phyloP scores from a whole-genome alignment of 2,329 filamentous ascomycete species.

The Dactylellina sp. region DNA sequence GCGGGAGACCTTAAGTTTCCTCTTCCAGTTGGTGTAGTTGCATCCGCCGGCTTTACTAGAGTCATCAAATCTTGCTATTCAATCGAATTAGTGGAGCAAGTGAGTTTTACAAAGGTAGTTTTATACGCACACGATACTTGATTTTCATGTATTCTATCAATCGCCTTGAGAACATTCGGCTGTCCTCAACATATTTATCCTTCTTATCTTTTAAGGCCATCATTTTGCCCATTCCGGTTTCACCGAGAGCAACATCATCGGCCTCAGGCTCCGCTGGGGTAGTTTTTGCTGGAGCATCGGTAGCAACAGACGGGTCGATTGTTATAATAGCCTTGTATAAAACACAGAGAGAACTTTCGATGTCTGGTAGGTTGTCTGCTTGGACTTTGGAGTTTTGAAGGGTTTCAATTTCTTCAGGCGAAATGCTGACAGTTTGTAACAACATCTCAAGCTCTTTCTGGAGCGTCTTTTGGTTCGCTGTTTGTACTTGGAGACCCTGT shows the following conservation, averaged over 20 bases:
- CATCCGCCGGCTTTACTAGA: constrained; percentile 60
- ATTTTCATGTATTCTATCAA: constrained; percentile 84
- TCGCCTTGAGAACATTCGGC: constrained; percentile 79
- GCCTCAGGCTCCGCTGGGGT: constrained; percentile 56
- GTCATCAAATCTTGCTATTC: constrained; percentile 53
- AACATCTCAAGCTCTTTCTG: constrained; percentile 88
- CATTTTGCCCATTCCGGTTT: constrained; percentile 82
- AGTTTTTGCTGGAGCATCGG: constrained; percentile 70
- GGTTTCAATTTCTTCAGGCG: constrained; percentile 77
- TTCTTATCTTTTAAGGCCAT: constrained; percentile 94
- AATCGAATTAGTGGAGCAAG: neutral
- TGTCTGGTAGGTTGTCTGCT: constrained; percentile 76
- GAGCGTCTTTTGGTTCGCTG: constrained; percentile 93
- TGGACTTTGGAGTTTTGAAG: constrained; percentile 64
- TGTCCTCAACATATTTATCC: constrained; percentile 84
- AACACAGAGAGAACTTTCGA: constrained; percentile 80
- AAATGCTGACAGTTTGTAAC: constrained; percentile 91
- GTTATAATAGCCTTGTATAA: constrained; percentile 93
- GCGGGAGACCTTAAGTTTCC: constrained; percentile 73
- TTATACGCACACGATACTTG: constrained; percentile 76
- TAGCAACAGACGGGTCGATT: constrained; percentile 83
- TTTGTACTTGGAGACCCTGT: constrained; percentile 95
- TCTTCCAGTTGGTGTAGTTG: constrained; percentile 74
- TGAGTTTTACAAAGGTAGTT: constrained; percentile 62
- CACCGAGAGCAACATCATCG: constrained; percentile 64